Evolutionary conservation across 441 rosid species (phyloP).

Genomic region (Kokia cookei): DNA sequence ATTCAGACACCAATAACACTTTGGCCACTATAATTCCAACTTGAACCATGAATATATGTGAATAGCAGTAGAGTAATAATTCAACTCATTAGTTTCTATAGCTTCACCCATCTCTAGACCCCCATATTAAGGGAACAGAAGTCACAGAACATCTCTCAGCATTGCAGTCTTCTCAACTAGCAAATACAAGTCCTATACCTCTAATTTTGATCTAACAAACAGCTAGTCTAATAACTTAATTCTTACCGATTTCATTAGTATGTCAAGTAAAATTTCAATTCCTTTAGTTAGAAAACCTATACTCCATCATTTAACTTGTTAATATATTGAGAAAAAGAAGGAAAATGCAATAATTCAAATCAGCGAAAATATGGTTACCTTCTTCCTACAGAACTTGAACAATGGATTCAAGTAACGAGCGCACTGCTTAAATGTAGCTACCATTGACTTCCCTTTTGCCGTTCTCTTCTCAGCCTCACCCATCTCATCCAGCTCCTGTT

Average conservation of each 20-base stretch:
- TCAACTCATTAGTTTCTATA: background rate
- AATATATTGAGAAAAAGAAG: background rate
- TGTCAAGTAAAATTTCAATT: background rate
- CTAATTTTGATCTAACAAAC: background rate
- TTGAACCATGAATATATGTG: background rate
- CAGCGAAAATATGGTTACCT: constrained; percentile 29
- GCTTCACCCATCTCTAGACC: background rate
- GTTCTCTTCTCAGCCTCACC: constrained; percentile 54
- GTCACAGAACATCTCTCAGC: background rate
- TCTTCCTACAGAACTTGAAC: constrained; percentile 72
- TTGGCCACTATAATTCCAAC: background rate
- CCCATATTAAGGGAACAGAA: background rate
- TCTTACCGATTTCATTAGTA: background rate
- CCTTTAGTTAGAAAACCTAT: background rate
- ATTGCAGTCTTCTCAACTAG: background rate
- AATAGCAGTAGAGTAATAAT: background rate
- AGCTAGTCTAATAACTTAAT: background rate
- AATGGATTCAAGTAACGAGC: constrained; percentile 59
- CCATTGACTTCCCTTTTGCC: constrained; percentile 65
- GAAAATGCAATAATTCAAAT: background rate
- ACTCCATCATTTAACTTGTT: background rate
- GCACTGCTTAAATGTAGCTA: constrained; percentile 72
- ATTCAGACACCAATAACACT: background rate
- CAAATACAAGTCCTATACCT: background rate
- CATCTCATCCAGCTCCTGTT: constrained; percentile 60